Evolutionary conservation across 1,139 yeast species (phyloP).

Genomic region (Scheffersomyces insectosa): DNA sequence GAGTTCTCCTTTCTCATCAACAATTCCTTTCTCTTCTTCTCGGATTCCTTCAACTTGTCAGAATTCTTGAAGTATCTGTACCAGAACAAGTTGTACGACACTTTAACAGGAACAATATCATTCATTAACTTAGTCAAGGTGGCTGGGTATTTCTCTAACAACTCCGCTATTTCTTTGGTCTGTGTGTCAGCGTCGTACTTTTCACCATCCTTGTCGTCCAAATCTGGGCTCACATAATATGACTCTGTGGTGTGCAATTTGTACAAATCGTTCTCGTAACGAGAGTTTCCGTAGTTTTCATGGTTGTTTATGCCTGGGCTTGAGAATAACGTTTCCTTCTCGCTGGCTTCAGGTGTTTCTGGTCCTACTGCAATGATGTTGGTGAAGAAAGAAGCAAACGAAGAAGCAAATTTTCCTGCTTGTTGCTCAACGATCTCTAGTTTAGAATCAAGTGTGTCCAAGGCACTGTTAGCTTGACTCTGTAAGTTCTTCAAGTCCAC

Average conservation of each 20-base stretch:
- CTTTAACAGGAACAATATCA: constrained; percentile 62
- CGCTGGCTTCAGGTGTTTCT: constrained; percentile 12
- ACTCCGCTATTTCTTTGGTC: constrained; percentile 52
- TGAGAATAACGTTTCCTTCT: constrained; percentile 16
- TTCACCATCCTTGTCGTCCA: constrained; percentile 17
- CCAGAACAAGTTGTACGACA: constrained; percentile 74
- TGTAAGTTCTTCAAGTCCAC: constrained; percentile 22
- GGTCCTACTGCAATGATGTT: constrained; percentile 49
- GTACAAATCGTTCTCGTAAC: constrained; percentile 43
- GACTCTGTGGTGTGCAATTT: constrained; percentile 38
- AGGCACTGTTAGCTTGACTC: constrained; percentile 53
- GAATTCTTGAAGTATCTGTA: constrained; percentile 62
- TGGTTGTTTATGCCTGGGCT: constrained; percentile 19
- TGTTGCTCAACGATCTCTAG: constrained; percentile 66
- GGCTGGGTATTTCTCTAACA: constrained; percentile 48
- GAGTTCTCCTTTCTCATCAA: constrained; percentile 32
- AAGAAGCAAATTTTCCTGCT: constrained; percentile 60
- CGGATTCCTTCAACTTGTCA: constrained; percentile 58
- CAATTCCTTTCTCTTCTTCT: constrained; percentile 64
- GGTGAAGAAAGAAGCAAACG: constrained; percentile 59
- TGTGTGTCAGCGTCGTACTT: constrained; percentile 49
- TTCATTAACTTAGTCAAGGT: constrained; percentile 61
- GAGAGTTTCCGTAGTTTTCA: constrained; percentile 39
- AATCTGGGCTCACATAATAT: constrained; percentile 16
- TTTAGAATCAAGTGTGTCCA: constrained; percentile 67